phyloP scores from a whole-genome alignment of 2,329 filamentous ascomycete species.

The Trichoderma harzianum region DNA sequence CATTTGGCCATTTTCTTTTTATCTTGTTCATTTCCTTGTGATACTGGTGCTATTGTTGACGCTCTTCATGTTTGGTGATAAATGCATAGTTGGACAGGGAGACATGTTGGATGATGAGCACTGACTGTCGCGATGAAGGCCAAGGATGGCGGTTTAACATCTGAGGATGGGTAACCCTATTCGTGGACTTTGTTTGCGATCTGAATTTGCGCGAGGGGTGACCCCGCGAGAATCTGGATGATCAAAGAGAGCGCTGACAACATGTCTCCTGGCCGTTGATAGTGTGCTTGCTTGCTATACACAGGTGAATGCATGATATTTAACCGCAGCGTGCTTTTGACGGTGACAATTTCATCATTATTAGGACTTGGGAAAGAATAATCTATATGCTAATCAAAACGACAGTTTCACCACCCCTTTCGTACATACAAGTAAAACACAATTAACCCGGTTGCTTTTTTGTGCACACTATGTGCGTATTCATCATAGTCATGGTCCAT shows the following conservation, averaged over 20 bases:
- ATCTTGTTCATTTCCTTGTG: background rate
- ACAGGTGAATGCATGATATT: background rate
- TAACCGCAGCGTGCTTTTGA: background rate
- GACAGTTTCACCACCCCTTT: background rate
- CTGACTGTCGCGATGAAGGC: slow-evolving; percentile 31
- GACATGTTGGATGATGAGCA: slow-evolving; percentile 49
- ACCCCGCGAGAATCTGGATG: slow-evolving; percentile 38
- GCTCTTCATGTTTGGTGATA: background rate
- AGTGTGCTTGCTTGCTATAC: background rate
- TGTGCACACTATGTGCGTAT: background rate
- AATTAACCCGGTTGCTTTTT: background rate
- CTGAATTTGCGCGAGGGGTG: slow-evolving; percentile 31
- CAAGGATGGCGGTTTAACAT: slow-evolving; percentile 30
- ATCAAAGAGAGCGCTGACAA: slow-evolving; percentile 54
- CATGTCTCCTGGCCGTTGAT: slow-evolving; percentile 1
- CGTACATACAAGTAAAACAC: background rate
- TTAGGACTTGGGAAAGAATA: background rate
- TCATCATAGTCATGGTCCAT: background rate
- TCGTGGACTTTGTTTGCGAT: slow-evolving; percentile 31
- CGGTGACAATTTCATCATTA: background rate
- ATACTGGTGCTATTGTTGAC: background rate
- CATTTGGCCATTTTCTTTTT: background rate
- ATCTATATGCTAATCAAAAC: background rate
- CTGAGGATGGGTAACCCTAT: slow-evolving; percentile 36
- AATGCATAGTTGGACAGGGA: background rate